phyloP scores from a whole-genome alignment of 805 yeast species.

The Suhomyces sp. region DNA sequence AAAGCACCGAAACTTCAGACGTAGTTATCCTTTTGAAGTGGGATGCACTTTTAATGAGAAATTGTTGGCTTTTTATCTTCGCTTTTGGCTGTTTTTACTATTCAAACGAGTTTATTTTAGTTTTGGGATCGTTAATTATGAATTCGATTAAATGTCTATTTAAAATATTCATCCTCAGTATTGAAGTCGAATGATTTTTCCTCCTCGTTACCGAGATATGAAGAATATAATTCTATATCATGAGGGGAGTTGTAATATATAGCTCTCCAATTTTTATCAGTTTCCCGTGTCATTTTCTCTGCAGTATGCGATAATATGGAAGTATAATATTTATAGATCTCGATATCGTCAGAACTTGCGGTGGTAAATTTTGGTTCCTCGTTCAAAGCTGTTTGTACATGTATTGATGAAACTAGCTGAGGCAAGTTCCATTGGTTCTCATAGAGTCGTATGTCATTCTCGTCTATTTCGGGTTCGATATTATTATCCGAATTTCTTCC shows the following conservation, averaged over 20 bases:
- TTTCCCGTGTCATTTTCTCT: constrained; percentile 1
- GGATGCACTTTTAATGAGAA: too few relatives aligned
- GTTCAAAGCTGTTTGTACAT: neutral
- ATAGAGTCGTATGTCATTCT: constrained; percentile 6
- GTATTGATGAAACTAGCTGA: neutral
- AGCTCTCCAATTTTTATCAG: neutral
- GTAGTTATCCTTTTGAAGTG: too few relatives aligned
- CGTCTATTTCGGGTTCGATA: neutral
- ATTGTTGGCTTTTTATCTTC: too few relatives aligned
- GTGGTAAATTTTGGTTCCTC: neutral
- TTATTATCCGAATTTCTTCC: neutral
- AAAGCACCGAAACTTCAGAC: too few relatives aligned
- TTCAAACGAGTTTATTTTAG: too few relatives aligned
- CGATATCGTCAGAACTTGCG: constrained; percentile 9
- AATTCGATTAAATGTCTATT: neutral
- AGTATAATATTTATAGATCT: constrained; percentile 14
- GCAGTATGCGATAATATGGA: constrained; percentile 1
- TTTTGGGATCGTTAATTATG: too few relatives aligned
- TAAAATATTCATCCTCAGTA: constrained; percentile 30
- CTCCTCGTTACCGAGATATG: constrained; percentile 24
- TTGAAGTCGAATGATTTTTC: constrained; percentile 17
- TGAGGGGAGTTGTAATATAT: constrained; percentile 8
- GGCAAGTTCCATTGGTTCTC: constrained; percentile 5
- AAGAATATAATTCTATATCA: constrained; percentile 21
- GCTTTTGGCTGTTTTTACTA: too few relatives aligned